Percentiles rank a stretch among this genome's conserved stretches.
These are phyloP conservation scores for Hypoxylon sp. DNA, from an alignment of 2,329 filamentous ascomycete species.

Conservation along the genomic window DNA sequence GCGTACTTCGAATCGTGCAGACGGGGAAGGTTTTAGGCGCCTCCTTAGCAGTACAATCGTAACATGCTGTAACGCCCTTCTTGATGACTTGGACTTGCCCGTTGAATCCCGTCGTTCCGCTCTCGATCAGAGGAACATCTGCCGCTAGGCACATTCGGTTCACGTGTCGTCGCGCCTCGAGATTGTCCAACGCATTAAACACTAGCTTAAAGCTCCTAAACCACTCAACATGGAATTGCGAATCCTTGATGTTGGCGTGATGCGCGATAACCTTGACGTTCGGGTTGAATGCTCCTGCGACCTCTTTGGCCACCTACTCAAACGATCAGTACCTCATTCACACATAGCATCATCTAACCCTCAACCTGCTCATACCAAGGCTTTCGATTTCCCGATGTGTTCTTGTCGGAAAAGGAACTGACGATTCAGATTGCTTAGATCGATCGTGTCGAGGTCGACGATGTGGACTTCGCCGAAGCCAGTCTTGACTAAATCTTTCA, in stretches of 20 bases:
- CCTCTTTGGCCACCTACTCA: constrained; percentile 87
- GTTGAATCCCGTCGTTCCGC: constrained; percentile 97
- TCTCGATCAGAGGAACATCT: constrained; percentile 91
- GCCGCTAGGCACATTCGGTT: constrained; percentile 98
- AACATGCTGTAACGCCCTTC: constrained; percentile 92
- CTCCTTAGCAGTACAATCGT: constrained; percentile 93
- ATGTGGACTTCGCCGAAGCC: constrained; percentile 95
- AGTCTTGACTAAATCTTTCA: constrained; percentile 94
- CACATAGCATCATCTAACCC: constrained; percentile 15
- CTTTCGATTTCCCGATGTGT: constrained; percentile 98
- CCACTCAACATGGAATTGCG: constrained; percentile 88
- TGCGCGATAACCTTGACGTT: constrained; percentile 88
- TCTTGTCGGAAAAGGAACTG: constrained; percentile 97
- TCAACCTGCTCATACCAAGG: constrained; percentile 73
- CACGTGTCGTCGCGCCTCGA: constrained; percentile 93
- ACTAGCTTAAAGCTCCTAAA: constrained; percentile 87
- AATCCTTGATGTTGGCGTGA: constrained; percentile 95
- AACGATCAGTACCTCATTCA: constrained; percentile 43
- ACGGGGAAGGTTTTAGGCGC: constrained; percentile 94
- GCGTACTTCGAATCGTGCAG: constrained; percentile 96
- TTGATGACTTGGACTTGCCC: constrained; percentile 98
- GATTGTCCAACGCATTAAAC: constrained; percentile 97
- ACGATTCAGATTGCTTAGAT: constrained; percentile 96
- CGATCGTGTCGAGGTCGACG: constrained; percentile 97
- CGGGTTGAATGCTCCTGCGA: constrained; percentile 90